Evolutionary conservation across 2,329 filamentous ascomycete species (phyloP).

Genomic region (Diaporthe australafricana): DNA sequence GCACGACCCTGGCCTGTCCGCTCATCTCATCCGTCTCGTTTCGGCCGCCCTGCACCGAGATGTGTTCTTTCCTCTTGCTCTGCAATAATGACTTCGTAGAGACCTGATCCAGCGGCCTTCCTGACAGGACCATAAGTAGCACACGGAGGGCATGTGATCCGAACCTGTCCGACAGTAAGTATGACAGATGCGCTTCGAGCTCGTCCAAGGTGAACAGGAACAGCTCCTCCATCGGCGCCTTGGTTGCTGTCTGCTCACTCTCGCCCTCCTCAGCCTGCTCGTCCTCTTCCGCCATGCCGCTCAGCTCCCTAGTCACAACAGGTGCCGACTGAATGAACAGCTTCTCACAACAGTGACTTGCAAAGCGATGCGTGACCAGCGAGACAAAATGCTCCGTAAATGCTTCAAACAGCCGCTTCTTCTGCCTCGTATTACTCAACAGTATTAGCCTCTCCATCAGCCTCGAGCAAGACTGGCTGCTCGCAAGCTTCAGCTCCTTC

Average conservation of each 20-base stretch:
- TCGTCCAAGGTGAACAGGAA: conserved; percentile 88
- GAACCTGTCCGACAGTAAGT: conserved; percentile 86
- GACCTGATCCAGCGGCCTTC: conserved; percentile 78
- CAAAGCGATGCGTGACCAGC: conserved; percentile 94
- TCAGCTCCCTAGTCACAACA: conserved; percentile 79
- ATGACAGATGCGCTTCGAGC: conserved; percentile 85
- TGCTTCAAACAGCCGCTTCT: conserved; percentile 87
- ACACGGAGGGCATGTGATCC: conserved; percentile 92
- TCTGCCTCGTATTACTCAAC: conserved; percentile 80
- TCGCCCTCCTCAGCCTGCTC: conserved; percentile 57
- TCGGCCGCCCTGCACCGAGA: conserved; percentile 70
- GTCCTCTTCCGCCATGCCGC: conserved; percentile 54
- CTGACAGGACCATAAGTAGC: conserved; percentile 86
- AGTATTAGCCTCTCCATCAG: conserved; percentile 92
- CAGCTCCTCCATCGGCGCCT: conserved; percentile 82
- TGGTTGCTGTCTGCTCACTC: conserved; percentile 54
- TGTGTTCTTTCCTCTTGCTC: conserved; percentile 92
- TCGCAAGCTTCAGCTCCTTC: conserved; percentile 96
- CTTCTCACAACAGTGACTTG: conserved; percentile 96
- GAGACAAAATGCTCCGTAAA: conserved; percentile 90
- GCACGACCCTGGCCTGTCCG: conserved; percentile 69
- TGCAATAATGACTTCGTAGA: conserved; percentile 81
- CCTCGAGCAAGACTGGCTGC: conserved; percentile 94
- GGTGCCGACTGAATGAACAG: conserved; percentile 88
- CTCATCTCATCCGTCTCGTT: conserved; percentile 60